Conservation (phyloP, 1,284 basidiomycete genomes). For the Hemileia vastatrix region DNA sequence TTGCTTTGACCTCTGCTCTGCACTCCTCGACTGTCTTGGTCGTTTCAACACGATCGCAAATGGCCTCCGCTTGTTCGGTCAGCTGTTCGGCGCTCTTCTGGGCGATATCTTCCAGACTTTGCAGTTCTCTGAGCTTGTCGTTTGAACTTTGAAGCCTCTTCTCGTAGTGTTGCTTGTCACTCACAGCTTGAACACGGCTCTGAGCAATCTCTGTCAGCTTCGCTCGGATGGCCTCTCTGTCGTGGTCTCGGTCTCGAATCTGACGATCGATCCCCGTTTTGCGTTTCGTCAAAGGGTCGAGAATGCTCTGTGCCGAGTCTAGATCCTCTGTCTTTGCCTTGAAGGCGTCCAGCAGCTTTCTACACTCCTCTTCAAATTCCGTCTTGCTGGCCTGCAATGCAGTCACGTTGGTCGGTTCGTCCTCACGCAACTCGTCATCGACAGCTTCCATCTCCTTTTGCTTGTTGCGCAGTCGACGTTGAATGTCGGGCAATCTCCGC, state of each 20-base stretch:
- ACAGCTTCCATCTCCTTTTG: slow-evolving; percentile 46
- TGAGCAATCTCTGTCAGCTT: too few species aligned
- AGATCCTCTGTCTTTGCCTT: slow-evolving; percentile 22
- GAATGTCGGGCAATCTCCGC: slow-evolving; percentile 4
- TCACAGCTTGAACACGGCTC: too few species aligned
- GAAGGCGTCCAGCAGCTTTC: too few species aligned
- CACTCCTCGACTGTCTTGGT: slow-evolving; percentile 25
- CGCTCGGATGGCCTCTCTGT: slow-evolving; percentile 1
- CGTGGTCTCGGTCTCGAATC: slow-evolving; percentile 6
- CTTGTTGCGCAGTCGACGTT: slow-evolving; percentile 26
- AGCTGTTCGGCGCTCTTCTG: too few species aligned
- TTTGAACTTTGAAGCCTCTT: background rate
- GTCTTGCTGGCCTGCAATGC: slow-evolving; percentile 54
- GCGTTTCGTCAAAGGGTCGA: slow-evolving; percentile 10
- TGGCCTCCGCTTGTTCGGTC: slow-evolving; percentile 47
- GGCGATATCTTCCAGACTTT: slow-evolving; percentile 40
- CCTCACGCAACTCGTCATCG: slow-evolving; percentile 59
- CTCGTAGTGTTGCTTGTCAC: too few species aligned
- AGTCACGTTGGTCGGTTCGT: slow-evolving; percentile 61
- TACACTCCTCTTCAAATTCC: slow-evolving; percentile 53
- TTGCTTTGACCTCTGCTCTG: slow-evolving; percentile 30
- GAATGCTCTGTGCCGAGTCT: slow-evolving; percentile 16
- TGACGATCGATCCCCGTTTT: background rate
- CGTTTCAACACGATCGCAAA: slow-evolving; percentile 49
- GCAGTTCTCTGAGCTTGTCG: slow-evolving; percentile 22